Percentiles rank a stretch among this genome's conserved stretches.
Conservation (phyloP, 2,329 filamentous ascomycete species). For the Nannizziopsis arthrosporioides region DNA sequence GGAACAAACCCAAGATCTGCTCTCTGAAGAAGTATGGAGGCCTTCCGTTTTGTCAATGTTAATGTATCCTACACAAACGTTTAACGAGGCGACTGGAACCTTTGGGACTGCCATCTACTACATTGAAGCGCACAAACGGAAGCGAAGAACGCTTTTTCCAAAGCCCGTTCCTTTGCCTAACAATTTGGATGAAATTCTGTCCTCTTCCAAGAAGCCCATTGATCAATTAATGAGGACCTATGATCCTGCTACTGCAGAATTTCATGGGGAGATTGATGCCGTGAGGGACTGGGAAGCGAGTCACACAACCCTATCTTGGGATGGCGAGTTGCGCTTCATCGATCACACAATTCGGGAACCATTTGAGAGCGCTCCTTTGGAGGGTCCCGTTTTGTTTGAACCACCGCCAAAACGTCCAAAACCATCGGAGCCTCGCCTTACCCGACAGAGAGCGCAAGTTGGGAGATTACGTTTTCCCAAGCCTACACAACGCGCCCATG, state of each 20-base stretch:
- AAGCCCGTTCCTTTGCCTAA: constrained; percentile 4
- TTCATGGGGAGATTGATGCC: constrained; percentile 23
- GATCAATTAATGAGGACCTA: constrained; percentile 13
- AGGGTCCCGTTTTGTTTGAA: constrained; percentile 27
- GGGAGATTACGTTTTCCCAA: background rate
- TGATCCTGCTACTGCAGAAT: constrained; percentile 21
- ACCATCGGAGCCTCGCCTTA: constrained; percentile 8
- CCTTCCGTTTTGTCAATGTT: constrained; percentile 20
- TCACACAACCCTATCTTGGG: constrained; percentile 21
- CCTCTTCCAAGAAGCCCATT: constrained; percentile 13
- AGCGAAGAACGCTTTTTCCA: background rate
- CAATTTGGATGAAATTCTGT: constrained; percentile 24
- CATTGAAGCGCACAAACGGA: background rate
- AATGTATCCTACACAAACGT: constrained; percentile 30
- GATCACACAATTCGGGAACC: constrained; percentile 26
- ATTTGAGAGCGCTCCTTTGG: constrained; percentile 25
- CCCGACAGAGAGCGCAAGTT: constrained; percentile 13
- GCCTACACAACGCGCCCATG: background rate
- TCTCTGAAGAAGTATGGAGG: constrained; percentile 5
- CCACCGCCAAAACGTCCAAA: constrained; percentile 8
- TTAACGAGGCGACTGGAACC: constrained; percentile 33
- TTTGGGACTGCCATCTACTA: constrained; percentile 30
- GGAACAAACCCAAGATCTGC: background rate
- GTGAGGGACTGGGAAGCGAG: constrained; percentile 31
- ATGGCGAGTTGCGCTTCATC: constrained; percentile 25